phyloP scores from a whole-genome alignment of 768 basidiomycete genomes.

The Kwoniella sp. region DNA sequence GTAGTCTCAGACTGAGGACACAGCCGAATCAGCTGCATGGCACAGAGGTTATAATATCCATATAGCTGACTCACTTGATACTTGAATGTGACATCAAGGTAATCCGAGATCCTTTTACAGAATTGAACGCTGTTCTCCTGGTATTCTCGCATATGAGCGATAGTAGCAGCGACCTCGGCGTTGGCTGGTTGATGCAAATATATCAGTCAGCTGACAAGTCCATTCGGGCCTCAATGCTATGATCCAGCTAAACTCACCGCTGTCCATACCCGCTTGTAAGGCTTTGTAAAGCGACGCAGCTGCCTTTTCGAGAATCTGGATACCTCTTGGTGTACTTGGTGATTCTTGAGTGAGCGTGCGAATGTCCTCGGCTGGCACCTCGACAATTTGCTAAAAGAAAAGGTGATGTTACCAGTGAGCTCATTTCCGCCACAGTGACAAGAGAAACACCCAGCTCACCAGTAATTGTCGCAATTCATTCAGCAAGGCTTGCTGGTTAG shows the following conservation, averaged over 20 bases:
- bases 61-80: constrained; percentile 68
- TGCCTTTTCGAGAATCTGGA: constrained; percentile 76
- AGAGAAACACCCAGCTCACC: too few species aligned
- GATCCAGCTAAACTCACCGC: constrained; percentile 67
- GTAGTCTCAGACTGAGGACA: constrained; percentile 43
- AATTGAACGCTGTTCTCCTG: constrained; percentile 86
- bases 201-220: background rate
- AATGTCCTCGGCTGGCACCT: constrained; percentile 79
- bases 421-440: too few species aligned
- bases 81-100: constrained; percentile 85
- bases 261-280: constrained; percentile 82
- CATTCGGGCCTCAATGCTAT: too few species aligned
- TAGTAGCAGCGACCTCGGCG: constrained; percentile 93
- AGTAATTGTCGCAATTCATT: constrained; percentile 83
- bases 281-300: constrained; percentile 93
- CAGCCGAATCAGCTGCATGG: background rate
- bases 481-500: constrained; percentile 85
- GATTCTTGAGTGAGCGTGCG: constrained; percentile 83
- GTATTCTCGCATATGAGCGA: constrained; percentile 89
- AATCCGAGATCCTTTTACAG: constrained; percentile 87
- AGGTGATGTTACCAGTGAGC: too few species aligned
- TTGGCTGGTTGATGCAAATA: constrained; percentile 16
- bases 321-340: constrained; percentile 73
- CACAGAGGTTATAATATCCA: background rate
- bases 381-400: constrained; percentile 88